phyloP scores from a whole-genome alignment of 306 rosid genomes.

The Dryas octopetala region DNA sequence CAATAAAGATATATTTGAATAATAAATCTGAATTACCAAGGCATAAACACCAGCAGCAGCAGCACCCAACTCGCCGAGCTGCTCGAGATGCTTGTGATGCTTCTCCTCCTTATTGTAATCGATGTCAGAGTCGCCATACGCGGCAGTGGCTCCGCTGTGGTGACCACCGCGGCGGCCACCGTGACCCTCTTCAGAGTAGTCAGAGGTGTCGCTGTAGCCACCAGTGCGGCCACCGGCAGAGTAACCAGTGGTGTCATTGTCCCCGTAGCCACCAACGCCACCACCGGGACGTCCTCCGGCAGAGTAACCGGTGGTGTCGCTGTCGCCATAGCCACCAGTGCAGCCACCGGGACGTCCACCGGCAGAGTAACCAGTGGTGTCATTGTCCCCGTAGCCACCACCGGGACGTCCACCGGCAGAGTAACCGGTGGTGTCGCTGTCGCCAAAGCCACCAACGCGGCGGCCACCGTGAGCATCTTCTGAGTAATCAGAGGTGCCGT shows the following conservation, averaged over 20 bases:
- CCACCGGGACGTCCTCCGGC: conserved; percentile 6
- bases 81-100: conserved; percentile 68
- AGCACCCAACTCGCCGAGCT: conserved; percentile 49
- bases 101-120: conserved; percentile 70
- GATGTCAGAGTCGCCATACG: conserved; percentile 12
- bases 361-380: neutral
- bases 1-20: too few species aligned
- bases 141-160: neutral
- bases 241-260: neutral
- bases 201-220: neutral
- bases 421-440: neutral
- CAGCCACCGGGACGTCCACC: conserved; percentile 9
- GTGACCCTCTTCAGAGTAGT: neutral
- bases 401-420: neutral
- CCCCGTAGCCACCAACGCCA: conserved; percentile 5
- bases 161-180: neutral
- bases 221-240: neutral
- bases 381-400: neutral
- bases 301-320: neutral
- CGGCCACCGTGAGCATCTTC: too few species aligned
- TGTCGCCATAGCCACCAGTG: conserved; percentile 7
- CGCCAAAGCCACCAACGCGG: neutral
- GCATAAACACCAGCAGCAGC: conserved; percentile 59
- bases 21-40: conserved; percentile 39
- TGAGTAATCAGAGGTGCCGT: too few species aligned